phyloP scores from a whole-genome alignment of 345 rosid genomes.

The Eucalyptus dawsonii region DNA sequence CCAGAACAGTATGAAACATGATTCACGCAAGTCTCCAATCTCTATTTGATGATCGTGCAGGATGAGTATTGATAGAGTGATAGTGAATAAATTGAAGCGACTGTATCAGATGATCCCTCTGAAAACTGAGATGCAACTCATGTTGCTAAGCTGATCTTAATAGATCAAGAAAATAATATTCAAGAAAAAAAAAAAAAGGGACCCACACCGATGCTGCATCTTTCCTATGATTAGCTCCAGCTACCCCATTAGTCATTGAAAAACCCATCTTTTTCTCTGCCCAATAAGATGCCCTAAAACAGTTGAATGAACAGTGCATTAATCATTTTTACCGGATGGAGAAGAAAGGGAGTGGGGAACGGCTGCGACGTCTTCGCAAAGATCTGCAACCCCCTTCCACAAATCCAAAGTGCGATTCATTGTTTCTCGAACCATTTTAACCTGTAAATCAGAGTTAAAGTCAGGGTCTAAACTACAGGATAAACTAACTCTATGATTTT shows the following conservation, averaged over 20 bases:
- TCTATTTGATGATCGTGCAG: neutral
- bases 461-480: neutral
- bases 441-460: slow-evolving; percentile 20
- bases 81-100: neutral
- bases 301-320: neutral
- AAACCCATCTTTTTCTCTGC: neutral
- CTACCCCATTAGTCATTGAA: neutral
- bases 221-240: neutral
- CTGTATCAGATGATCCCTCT: neutral
- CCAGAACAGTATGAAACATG: neutral
- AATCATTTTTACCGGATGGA: slow-evolving; percentile 13
- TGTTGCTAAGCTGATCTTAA: neutral
- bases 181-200: neutral
- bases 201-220: neutral
- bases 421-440: slow-evolving; percentile 80
- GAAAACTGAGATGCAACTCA: neutral
- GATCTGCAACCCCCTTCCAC: slow-evolving; percentile 62
- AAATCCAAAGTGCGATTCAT: slow-evolving; percentile 64
- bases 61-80: neutral
- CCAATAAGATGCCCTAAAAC: neutral
- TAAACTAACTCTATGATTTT: neutral
- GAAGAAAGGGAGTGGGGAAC: slow-evolving; percentile 29
- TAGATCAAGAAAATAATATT: neutral
- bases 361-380: slow-evolving; percentile 25
- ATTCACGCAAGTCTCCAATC: neutral